phyloP scores from a whole-genome alignment of 2,329 filamentous ascomycete genomes.

The Fusarium mundagurra region DNA sequence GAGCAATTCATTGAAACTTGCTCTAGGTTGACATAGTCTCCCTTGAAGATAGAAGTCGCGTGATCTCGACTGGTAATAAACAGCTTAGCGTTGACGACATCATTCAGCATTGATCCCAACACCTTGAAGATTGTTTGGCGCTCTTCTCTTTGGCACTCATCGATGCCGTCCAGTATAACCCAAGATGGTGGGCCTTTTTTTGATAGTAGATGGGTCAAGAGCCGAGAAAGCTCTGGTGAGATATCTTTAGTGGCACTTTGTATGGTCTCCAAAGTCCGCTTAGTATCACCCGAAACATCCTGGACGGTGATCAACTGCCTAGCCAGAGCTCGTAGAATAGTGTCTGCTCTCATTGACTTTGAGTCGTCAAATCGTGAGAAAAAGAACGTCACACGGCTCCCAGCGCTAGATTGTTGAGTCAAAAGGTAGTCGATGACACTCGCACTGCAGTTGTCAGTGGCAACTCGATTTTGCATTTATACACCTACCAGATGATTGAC shows the following conservation, averaged over 20 bases:
- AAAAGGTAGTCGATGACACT: not conserved
- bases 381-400: fast-evolving
- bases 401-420: fast-evolving
- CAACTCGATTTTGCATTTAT: fast-evolving
- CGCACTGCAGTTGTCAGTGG: fast-evolving
- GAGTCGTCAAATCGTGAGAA: not conserved
- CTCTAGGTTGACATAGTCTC: fast-evolving
- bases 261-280: not conserved
- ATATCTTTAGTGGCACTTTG: fast-evolving
- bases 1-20: not conserved
- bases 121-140: fast-evolving
- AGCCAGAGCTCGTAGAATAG: not conserved
- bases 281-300: fast-evolving
- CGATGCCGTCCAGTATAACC: fast-evolving
- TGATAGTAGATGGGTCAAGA: fast-evolving
- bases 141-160: not conserved
- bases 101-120: fast-evolving
- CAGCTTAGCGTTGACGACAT: fast-evolving
- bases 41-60: fast-evolving
- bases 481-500: constrained; percentile 12
- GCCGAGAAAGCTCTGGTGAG: fast-evolving
- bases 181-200: fast-evolving
- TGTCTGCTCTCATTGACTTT: not conserved
- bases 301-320: not conserved
- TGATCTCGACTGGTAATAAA: not conserved